Percentiles rank a stretch among this genome's conserved stretches.
These are phyloP conservation scores for Paraphysoderma sedebokerense DNA, from an alignment of 371 early-diverging fungal genomes.

Conservation along the genomic window DNA sequence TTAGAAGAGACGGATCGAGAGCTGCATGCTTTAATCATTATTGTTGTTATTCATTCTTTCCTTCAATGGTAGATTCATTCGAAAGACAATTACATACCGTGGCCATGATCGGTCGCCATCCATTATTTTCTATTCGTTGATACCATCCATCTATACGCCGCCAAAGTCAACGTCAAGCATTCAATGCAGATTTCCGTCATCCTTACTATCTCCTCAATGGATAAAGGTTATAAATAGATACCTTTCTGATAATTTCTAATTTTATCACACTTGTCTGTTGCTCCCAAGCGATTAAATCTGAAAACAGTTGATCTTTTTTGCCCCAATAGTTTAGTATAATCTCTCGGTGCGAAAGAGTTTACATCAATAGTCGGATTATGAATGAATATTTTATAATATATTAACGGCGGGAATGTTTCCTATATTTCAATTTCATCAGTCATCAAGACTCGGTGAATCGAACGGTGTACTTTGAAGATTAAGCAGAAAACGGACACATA, in stretches of 20 bases:
- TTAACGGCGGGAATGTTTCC: constrained; percentile 23
- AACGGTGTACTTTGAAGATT: background rate
- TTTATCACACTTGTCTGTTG: too few relatives aligned
- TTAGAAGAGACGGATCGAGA: too few relatives aligned
- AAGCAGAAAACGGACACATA: constrained; percentile 1
- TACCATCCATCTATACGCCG: constrained; percentile 20
- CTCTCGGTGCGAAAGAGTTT: constrained; percentile 25
- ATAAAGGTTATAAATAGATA: background rate
- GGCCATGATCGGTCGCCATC: constrained; percentile 28
- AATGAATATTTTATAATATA: constrained; percentile 30
- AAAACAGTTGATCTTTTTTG: too few relatives aligned
- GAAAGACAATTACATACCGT: constrained; percentile 5
- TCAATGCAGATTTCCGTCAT: too few relatives aligned
- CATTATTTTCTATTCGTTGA: constrained; percentile 25
- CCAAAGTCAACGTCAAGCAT: background rate
- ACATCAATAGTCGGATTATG: constrained; percentile 22
- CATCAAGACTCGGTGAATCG: too few relatives aligned
- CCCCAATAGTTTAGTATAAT: constrained; percentile 18
- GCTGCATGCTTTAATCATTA: too few relatives aligned
- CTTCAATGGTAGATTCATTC: constrained; percentile 2
- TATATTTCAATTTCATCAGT: constrained; percentile 1
- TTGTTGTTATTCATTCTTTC: too few relatives aligned
- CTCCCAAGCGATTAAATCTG: too few relatives aligned
- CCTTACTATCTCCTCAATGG: too few relatives aligned
- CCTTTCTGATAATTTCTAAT: constrained; percentile 5